phyloP scores from a whole-genome alignment of 2,329 filamentous ascomycete species.

The Phaeosphaeria sp. region DNA sequence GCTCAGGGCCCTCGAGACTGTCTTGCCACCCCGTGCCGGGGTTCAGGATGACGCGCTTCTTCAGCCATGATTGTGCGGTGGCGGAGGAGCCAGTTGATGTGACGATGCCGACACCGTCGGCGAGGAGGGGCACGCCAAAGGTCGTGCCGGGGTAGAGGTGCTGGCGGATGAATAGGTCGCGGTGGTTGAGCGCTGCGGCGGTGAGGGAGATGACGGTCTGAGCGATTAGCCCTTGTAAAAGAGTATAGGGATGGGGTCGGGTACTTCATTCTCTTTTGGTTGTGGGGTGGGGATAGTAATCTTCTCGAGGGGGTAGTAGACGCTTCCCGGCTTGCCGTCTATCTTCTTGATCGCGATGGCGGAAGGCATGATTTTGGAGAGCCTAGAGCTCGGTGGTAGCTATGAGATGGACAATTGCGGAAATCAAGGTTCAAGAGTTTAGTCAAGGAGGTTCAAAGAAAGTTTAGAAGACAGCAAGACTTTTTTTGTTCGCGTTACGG shows the following conservation, averaged over 20 bases:
- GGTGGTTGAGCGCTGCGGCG: slow-evolving; percentile 89
- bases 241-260: background rate
- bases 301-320: slow-evolving; percentile 73
- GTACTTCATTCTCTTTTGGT: slow-evolving; percentile 42
- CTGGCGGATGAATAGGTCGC: slow-evolving; percentile 92
- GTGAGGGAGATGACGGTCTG: slow-evolving; percentile 78
- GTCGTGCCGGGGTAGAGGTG: slow-evolving; percentile 87
- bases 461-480: background rate
- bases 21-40: slow-evolving; percentile 80
- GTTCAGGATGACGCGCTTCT: slow-evolving; percentile 77
- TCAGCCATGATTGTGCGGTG: slow-evolving; percentile 62
- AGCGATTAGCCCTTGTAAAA: background rate
- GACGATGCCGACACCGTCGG: slow-evolving; percentile 82
- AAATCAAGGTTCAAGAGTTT: background rate
- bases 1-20: slow-evolving; percentile 75
- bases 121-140: slow-evolving; percentile 78
- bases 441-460: slow-evolving; percentile 1
- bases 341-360: slow-evolving; percentile 71
- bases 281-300: slow-evolving; percentile 35
- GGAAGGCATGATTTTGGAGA: slow-evolving; percentile 51
- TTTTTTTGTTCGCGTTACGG: background rate
- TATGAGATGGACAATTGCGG: background rate
- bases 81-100: slow-evolving; percentile 65
- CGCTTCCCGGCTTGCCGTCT: slow-evolving; percentile 84
- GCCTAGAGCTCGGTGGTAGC: background rate